phyloP scores from a whole-genome alignment of 257 asterid species.

The Verbena officinalis region DNA sequence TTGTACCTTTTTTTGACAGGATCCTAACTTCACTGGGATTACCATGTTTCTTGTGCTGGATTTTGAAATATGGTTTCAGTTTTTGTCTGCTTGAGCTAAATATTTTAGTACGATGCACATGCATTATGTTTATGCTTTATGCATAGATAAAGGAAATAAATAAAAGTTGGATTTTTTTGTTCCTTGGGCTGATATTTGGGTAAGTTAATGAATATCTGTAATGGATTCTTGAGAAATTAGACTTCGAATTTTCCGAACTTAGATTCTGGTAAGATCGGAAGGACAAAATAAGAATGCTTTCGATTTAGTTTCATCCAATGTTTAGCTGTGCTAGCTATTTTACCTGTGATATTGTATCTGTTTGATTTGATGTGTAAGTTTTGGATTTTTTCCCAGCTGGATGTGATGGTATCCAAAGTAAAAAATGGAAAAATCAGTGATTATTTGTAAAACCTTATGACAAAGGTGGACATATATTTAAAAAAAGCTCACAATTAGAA shows the following conservation, averaged over 20 bases:
- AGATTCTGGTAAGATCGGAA: conserved; percentile 11
- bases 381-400: neutral
- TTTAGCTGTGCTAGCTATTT: conserved; percentile 10
- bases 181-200: neutral
- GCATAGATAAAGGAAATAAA: neutral
- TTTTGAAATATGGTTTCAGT: neutral
- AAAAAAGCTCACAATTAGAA: too few relatives aligned
- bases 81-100: neutral
- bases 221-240: neutral
- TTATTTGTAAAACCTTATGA: neutral
- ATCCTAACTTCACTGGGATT: conserved; percentile 24
- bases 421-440: neutral
- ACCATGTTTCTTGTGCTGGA: conserved; percentile 15
- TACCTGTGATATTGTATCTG: neutral
- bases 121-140: neutral
- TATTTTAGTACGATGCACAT: neutral
- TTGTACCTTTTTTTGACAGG: conserved; percentile 27
- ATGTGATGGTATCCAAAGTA: neutral
- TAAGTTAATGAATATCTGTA: neutral
- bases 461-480: neutral
- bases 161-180: conserved; percentile 11
- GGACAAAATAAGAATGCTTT: conserved; percentile 11
- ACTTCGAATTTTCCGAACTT: neutral
- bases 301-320: conserved; percentile 15
- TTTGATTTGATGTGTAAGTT: neutral